Evolutionary conservation across 331 rosid genomes (phyloP), one percentile per base, ranked within the genome.

Genomic region (Pyrus hybrid): DNA sequence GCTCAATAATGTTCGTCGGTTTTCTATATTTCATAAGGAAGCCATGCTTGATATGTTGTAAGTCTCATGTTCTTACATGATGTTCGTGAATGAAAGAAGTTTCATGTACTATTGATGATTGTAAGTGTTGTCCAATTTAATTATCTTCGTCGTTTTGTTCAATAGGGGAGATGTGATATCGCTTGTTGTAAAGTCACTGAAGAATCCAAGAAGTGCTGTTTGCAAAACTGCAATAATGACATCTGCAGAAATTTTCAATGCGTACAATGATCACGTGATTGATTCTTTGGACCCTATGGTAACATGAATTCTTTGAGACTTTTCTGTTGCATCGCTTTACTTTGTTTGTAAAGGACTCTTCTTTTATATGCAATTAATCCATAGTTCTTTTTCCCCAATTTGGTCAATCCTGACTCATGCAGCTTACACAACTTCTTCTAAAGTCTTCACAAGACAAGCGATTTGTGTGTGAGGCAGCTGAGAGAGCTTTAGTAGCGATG

Each of bases 401-500:
- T 73, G 77, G 30, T 77, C 49, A 32, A 67, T n/a, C 72, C 22
- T 83, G 77, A 66, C 79, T 73, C 75, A 18, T 77, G 86, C 93
- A 95, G 99, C 86, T 95, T 60, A 78, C 89, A 60, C 99, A 95
- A 86, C 96, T 95, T 84, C 97, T 95, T 84, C 99, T 95, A 68
- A 95, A 95, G 85, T 83, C 99, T 76, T 95, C 97, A 10, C 97
- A 92, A 87, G 99, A 95, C 87, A 95, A 95, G 82, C 90, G 97
- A 75, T 95, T 95, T 82, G 97, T 95, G 13, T 95, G 99, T 10
- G 99, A 95, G 76, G 99, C 97, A 28, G 99, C 99, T n/a, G 97
- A 88, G 81, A 95, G 71, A 80, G 97, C 99, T 74, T 81, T 95
- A 82, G 86, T 92, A 64, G 86, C 89, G 28, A 89, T 92, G 99